Base-by-base conservation (phyloP, 1,139 yeast genomes). In the Zygosaccharomyces pseudobailii region DNA sequence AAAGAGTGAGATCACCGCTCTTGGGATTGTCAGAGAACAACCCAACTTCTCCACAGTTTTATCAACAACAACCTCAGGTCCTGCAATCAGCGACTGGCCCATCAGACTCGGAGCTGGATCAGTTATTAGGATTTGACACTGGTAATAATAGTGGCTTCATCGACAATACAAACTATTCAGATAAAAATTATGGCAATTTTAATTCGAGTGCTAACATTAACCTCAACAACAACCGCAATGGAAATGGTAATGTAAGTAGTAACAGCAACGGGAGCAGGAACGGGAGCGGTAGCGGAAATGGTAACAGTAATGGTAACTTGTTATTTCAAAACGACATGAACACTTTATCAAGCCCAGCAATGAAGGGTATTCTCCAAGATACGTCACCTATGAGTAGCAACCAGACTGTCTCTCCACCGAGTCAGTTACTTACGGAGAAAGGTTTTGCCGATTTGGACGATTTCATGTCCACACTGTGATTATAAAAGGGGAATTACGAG, bases 361-460 rank as follows among this genome's bases (percentile, higher is more conserved):
- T 24, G 19, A 49, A 40, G 30, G 37, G 33, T 20, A 33, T 36
- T 3, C 13, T 41, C 7, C 44, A 46, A 22, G 45, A 43, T 27
- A 25, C 48, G 6, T 53, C 59, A 10, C 58, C 58, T 19, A 49
- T 46, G 30, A 43, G 52, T 22, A 47, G 51, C 23, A 47, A 52
- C 32, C 59, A 54, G 38, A 43, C 47, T 8, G 48, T 53, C n/a
- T 55, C 59, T 1, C 54, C 59, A 6, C 60, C 61, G 21, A 55
- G 55, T 21, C 59, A 58, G 33, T 40, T 57, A 20, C 43, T 58
- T 10, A 51, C 58, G 5, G 58, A 57, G 25, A 56, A 56, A 47
- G 55, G 56, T 6, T 60, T 59, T 40, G 58, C 61, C 8, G 66
- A 61, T 35, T 46, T 62, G 45, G 66, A 61, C 50, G 58, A 58